These are phyloP conservation scores for Geotrichum carabidarum DNA, from an alignment of 1,139 yeast species.

Conservation along the genomic window DNA sequence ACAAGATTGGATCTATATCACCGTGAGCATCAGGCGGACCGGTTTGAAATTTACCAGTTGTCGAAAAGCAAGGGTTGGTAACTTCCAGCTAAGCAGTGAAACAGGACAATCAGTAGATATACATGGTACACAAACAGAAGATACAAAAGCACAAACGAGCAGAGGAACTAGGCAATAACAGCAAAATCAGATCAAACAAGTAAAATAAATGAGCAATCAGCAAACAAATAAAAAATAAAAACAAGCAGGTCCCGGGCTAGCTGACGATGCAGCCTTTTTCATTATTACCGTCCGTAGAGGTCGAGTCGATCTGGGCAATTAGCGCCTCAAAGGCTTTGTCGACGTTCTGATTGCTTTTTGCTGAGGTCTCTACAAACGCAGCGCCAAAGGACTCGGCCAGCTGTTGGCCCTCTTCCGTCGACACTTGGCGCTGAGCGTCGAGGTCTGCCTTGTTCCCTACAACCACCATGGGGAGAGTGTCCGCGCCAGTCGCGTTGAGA, in stretches of 20 bases:
- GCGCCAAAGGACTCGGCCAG: constrained; percentile 59
- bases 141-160: not conserved
- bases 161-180: constrained; percentile 18
- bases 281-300: constrained; percentile 46
- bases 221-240: not conserved
- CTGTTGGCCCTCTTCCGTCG: constrained; percentile 55
- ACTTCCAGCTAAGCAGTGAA: too few species aligned
- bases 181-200: not conserved
- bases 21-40: too few species aligned
- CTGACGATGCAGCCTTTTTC: constrained; percentile 37
- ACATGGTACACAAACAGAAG: too few species aligned
- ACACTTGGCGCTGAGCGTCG: constrained; percentile 56
- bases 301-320: constrained; percentile 64
- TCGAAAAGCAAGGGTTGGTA: too few species aligned
- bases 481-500: constrained; percentile 67
- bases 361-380: constrained; percentile 76
- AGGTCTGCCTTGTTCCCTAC: constrained; percentile 84
- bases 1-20: too few species aligned
- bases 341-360: constrained; percentile 67
- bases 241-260: constrained; percentile 15
- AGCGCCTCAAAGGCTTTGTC: constrained; percentile 60
- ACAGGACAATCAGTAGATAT: too few species aligned
- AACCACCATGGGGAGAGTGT: constrained; percentile 68
- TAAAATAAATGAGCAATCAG: not conserved
- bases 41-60: too few species aligned